Evolutionary conservation across 208 protist genomes (phyloP).

Genomic region (Leishmania lainsoni): DNA sequence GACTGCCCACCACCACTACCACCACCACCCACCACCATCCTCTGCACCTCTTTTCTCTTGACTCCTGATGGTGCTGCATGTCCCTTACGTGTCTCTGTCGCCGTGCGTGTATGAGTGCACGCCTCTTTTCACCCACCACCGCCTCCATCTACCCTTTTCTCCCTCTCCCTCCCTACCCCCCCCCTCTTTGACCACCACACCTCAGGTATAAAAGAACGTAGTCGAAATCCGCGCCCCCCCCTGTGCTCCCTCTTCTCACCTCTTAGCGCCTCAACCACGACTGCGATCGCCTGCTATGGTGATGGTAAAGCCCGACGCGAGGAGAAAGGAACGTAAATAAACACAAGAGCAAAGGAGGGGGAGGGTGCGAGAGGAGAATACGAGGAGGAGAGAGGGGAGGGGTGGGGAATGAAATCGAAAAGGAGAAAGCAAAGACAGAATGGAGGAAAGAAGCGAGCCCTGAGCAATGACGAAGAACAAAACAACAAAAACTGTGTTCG

Average conservation of each 20-base stretch:
- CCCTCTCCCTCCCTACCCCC: too few relatives aligned
- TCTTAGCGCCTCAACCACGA: background rate
- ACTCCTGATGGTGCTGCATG: background rate
- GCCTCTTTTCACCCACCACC: background rate
- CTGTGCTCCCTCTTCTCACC: conserved; percentile 15
- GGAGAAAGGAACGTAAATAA: background rate
- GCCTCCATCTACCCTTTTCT: background rate
- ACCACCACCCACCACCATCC: background rate
- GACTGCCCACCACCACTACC: background rate
- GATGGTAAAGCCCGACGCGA: background rate
- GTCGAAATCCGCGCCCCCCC: background rate
- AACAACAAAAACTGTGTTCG: background rate
- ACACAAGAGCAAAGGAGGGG: background rate
- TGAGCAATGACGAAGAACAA: background rate
- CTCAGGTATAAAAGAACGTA: background rate
- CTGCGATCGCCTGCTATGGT: background rate
- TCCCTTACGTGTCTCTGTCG: background rate
- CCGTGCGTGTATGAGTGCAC: background rate
- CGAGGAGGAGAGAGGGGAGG: background rate
- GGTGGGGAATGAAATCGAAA: background rate
- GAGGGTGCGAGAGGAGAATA: background rate
- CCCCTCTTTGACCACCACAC: background rate
- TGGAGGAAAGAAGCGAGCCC: conserved; percentile 2
- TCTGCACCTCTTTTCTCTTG: background rate
- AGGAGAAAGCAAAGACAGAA: too few relatives aligned